These are phyloP conservation scores for Alloascoidea africana DNA, from an alignment of 805 yeast species.

Conservation along the genomic window DNA sequence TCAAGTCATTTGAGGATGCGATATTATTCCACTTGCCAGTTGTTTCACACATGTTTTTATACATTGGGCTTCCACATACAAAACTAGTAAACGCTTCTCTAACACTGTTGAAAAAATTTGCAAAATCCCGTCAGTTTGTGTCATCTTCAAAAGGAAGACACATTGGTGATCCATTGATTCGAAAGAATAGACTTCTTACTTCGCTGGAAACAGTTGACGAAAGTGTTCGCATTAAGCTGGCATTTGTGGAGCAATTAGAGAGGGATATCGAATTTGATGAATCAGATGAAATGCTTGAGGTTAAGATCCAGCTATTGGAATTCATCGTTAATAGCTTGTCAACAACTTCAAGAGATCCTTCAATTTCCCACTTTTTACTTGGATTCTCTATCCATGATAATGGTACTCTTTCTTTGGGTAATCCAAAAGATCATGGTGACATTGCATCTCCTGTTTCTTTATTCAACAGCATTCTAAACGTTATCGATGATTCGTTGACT, in stretches of 20 bases:
- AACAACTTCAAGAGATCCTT: slow-evolving; percentile 24
- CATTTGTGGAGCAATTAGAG: slow-evolving; percentile 56
- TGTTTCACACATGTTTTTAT: slow-evolving; percentile 60
- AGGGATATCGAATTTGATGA: slow-evolving; percentile 11
- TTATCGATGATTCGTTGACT: slow-evolving; percentile 32
- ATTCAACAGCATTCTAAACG: slow-evolving; percentile 33
- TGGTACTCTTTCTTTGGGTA: slow-evolving; percentile 32
- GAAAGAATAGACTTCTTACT: slow-evolving; percentile 49
- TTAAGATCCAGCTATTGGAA: slow-evolving; percentile 44
- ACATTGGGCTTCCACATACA: slow-evolving; percentile 42
- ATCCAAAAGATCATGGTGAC: slow-evolving; percentile 30
- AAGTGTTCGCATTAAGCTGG: slow-evolving; percentile 53
- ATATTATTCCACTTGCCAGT: slow-evolving; percentile 55
- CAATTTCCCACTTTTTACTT: slow-evolving; percentile 59
- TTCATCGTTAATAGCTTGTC: slow-evolving; percentile 38
- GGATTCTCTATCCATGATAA: slow-evolving; percentile 50
- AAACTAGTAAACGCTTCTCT: slow-evolving; percentile 39
- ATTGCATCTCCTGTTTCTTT: slow-evolving; percentile 39
- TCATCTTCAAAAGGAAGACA: slow-evolving; percentile 11
- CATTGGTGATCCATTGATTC: slow-evolving; percentile 21
- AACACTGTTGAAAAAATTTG: slow-evolving; percentile 32
- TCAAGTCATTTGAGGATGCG: slow-evolving; percentile 55
- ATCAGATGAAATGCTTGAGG: slow-evolving; percentile 21
- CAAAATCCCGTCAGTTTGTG: slow-evolving; percentile 32
- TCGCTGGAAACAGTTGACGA: slow-evolving; percentile 68